Evolutionary conservation across 441 rosid genomes (phyloP).

Genomic region (Eutrema salsugineum): DNA sequence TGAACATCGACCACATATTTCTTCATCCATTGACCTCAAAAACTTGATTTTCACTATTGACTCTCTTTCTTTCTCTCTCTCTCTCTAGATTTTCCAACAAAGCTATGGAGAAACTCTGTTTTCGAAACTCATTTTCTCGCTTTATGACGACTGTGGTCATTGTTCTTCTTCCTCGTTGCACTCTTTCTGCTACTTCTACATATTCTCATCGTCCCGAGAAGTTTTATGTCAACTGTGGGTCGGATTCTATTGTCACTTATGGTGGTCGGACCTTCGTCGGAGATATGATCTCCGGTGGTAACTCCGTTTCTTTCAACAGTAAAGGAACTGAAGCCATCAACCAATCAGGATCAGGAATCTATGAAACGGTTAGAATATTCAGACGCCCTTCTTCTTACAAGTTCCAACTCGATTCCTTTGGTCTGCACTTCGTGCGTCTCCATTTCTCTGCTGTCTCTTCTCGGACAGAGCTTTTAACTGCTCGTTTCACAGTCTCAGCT

Average conservation of each 20-base stretch:
- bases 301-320: not conserved
- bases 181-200: constrained; percentile 10
- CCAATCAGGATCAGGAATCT: constrained; percentile 6
- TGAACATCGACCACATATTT: too few relatives aligned
- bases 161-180: constrained; percentile 17
- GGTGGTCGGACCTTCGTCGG: constrained; percentile 23
- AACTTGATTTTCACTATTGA: not conserved
- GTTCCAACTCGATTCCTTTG: constrained; percentile 14
- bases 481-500: constrained; percentile 37
- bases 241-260: constrained; percentile 1
- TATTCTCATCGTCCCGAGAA: constrained; percentile 23
- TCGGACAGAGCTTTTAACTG: constrained; percentile 27
- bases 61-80: not conserved
- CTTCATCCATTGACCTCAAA: not conserved
- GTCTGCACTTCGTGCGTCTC: constrained; percentile 29
- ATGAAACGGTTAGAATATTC: constrained; percentile 40
- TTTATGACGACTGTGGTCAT: not conserved
- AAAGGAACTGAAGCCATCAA: not conserved
- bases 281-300: constrained; percentile 6
- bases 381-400: constrained; percentile 22
- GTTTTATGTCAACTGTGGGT: constrained; percentile 46
- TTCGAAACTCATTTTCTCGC: not conserved
- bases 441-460: constrained; percentile 35
- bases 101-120: constrained; percentile 11
- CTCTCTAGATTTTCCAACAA: not conserved